phyloP scores from a whole-genome alignment of 352 stramenopile species.

The Globisporangium polare region DNA sequence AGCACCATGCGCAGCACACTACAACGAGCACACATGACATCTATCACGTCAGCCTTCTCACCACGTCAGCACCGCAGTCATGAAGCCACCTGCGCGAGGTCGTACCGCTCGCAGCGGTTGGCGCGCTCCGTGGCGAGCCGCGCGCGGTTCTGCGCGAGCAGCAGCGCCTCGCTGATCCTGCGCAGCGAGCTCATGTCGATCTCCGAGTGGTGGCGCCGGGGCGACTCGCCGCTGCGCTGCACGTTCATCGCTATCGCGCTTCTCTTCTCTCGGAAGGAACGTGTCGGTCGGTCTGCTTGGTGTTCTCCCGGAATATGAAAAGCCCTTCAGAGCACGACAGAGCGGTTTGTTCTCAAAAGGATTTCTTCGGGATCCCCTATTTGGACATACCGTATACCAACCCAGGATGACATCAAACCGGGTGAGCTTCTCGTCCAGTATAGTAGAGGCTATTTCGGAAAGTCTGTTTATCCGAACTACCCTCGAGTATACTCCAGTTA shows the following conservation, averaged over 20 bases:
- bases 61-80: neutral
- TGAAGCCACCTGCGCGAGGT: constrained; percentile 9
- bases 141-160: constrained; percentile 69
- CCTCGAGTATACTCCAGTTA: no score
- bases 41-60: neutral
- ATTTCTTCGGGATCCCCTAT: no score
- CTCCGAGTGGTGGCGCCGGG: constrained; percentile 40
- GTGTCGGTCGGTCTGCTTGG: neutral
- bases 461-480: no score
- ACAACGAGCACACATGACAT: neutral
- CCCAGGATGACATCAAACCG: no score
- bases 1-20: constrained; percentile 20
- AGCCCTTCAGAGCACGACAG: neutral
- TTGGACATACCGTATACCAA: neutral
- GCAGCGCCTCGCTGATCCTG: constrained; percentile 61
- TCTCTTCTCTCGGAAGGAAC: neutral
- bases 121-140: constrained; percentile 52
- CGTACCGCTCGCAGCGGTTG: constrained; percentile 62
- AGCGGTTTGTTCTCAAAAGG: no score
- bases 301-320: constrained; percentile 4
- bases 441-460: no score
- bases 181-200: constrained; percentile 56
- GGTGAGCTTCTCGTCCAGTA: neutral
- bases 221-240: constrained; percentile 9
- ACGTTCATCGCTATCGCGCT: neutral